Evolutionary conservation across 176 grass and related monocot species (phyloP), one percentile per base, ranked within the genome.

Genomic region (Triticum dicoccoides): DNA sequence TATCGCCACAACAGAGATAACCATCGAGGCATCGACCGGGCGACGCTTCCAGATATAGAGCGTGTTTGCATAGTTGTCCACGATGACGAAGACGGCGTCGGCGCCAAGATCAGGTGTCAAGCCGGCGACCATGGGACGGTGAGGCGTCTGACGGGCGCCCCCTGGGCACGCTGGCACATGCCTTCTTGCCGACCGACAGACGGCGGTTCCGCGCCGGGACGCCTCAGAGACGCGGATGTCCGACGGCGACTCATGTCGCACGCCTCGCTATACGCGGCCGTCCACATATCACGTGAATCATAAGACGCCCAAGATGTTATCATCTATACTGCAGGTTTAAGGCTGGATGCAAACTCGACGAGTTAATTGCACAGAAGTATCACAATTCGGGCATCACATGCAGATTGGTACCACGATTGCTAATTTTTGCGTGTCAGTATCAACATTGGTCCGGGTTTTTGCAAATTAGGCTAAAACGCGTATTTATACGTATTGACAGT

Each of bases 101-200:
- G 94, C 87, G 86, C 94, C 67, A 89, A 81, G 4, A 88, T 97
- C 59, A 90, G 95, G 27, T 97, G 94, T 78, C 91, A 92, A 84
- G 11, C 70, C 0, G 88, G 95, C 0, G 67, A n/a, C 1, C 92
- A 94, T 47, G 89, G 92, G 95, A 97, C 82, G 92, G 87, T 2
- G 92, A 97, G 84, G 81, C 95, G n/a, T 97, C 94, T 83, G 95
- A 97, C 56, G 90, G 92, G 27, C 37, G 37, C 6, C 84, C 87
- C 2, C 89, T 97, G 25, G 95, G 95, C 29, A 94, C 95, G 30
- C 88, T 94, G 3, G 95, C 92, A 17, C 95, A 97, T 81, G 95
- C 95, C 18, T 97, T 97, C 92, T 97, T 92, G 75, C 95, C 92
- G 21, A 94, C 92, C 12, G 84, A 97, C 54, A 9, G 41, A 42